phyloP scores from a whole-genome alignment of 2,329 filamentous ascomycete genomes.

The Venturia pyrina region DNA sequence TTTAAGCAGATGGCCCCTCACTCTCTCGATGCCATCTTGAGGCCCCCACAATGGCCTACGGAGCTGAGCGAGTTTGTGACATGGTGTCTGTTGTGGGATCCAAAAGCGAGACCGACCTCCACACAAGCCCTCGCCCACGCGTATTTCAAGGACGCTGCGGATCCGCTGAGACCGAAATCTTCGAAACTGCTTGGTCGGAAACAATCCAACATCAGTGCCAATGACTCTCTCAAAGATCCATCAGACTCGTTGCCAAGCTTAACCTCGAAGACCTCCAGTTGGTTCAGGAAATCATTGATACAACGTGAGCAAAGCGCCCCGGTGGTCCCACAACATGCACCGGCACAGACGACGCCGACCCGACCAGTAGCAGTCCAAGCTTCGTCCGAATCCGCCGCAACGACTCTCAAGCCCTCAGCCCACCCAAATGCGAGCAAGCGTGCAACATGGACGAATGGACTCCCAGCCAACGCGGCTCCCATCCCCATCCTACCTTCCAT shows the following conservation, averaged over 20 bases:
- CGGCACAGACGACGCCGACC: conserved; percentile 19
- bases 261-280: conserved; percentile 72
- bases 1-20: conserved; percentile 78
- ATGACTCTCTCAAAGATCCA: conserved; percentile 53
- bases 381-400: background rate
- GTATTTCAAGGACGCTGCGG: conserved; percentile 85
- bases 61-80: conserved; percentile 89
- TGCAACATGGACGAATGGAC: conserved; percentile 84
- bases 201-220: conserved; percentile 69
- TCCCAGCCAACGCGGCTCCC: conserved; percentile 64
- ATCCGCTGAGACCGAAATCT: conserved; percentile 90
- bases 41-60: conserved; percentile 81
- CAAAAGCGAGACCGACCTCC: conserved; percentile 81
- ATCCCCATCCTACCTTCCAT: conserved; percentile 96
- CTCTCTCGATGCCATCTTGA: conserved; percentile 87
- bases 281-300: conserved; percentile 94
- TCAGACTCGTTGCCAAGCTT: conserved; percentile 47
- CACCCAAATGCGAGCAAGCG: conserved; percentile 62
- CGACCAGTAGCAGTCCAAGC: conserved; percentile 36
- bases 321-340: conserved; percentile 40
- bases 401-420: conserved; percentile 32
- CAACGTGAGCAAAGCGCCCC: conserved; percentile 63
- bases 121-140: conserved; percentile 91
- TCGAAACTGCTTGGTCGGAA: conserved; percentile 80
- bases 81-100: conserved; percentile 99